Base-by-base conservation (phyloP, 2,329 filamentous ascomycete species). In the Botrytis pseudocinerea region DNA sequence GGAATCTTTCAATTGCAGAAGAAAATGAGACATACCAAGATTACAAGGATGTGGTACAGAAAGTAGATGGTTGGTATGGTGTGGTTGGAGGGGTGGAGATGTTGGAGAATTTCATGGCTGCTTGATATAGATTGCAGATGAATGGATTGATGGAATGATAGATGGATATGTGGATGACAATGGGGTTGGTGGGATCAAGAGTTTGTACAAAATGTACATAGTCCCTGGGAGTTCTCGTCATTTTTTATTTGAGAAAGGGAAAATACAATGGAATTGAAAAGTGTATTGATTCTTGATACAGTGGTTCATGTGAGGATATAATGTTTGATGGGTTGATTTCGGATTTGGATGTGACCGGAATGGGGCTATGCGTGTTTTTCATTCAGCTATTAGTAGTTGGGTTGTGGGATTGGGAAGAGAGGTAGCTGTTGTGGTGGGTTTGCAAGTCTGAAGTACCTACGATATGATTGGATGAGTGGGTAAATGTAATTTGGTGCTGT, bases 11-110 rank as follows among this genome's bases (percentile, higher is more conserved):
- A 63, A 20, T 46, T 75, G 46, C 73, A 75, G 61, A 75, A 73
- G 73, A 75, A 75, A 60, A 75, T 75, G 74, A 70, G 74, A 61
- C 73, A 75, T 72, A 73, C 72, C 4, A 73, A 73, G 48, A 73
- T 73, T 60, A 75, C 73, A 22, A 65, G 74, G 48, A 75, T 75
- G 74, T 75, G 74, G 74, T 75, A 75, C 35, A 44, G 74, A 59
- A 75, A 75, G 73, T 75, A 73, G 61, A 70, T 22, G 40, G 46
- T 32, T 25, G 22, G 32, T 14, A 59, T 16, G 59, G n/a, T 51
- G 70, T 51, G 35, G 25, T 42, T 42, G 22, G 54, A 28, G 65
- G 32, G 35, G 20, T 44, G 63, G 60, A 25, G 9, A 7, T 16
- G n/a, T n/a, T 68, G 48, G 48, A 25, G 48, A 35, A 38, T 35